phyloP scores from a whole-genome alignment of 441 rosid genomes.

The Theobroma grandiflorum region DNA sequence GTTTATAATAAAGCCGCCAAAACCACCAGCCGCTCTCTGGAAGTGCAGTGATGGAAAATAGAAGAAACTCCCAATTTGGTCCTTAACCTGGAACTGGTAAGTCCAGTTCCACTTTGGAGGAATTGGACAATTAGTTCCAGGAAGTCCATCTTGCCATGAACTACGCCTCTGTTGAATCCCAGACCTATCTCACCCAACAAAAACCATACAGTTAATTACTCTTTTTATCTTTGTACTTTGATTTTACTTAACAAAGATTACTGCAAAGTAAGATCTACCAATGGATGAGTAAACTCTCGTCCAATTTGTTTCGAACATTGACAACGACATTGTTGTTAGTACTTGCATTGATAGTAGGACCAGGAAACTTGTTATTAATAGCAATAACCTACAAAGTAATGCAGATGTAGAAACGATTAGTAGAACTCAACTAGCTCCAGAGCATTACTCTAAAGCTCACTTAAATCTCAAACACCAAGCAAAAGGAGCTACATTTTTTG shows the following conservation, averaged over 20 bases:
- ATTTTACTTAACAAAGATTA: slow-evolving; percentile 12
- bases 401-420: slow-evolving; percentile 28
- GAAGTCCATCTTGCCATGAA: slow-evolving; percentile 98
- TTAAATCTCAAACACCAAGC: slow-evolving; percentile 27
- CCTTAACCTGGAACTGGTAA: slow-evolving; percentile 94
- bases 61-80: slow-evolving; percentile 96
- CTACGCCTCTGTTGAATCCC: slow-evolving; percentile 88
- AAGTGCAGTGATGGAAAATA: slow-evolving; percentile 92
- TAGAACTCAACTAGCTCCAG: slow-evolving; percentile 25
- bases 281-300: slow-evolving; percentile 81
- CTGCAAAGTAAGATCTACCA: slow-evolving; percentile 52
- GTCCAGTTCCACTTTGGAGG: slow-evolving; percentile 97
- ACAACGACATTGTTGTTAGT: slow-evolving; percentile 85
- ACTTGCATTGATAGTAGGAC: slow-evolving; percentile 84
- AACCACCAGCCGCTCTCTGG: slow-evolving; percentile 95
- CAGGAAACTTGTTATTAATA: slow-evolving; percentile 85
- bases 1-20: slow-evolving; percentile 78
- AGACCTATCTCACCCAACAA: slow-evolving; percentile 56
- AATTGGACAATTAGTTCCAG: slow-evolving; percentile 94
- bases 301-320: slow-evolving; percentile 86
- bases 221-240: background rate
- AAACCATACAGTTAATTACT: slow-evolving; percentile 6
- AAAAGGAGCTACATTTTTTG: slow-evolving; percentile 19
- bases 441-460: slow-evolving; percentile 27
- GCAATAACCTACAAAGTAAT: slow-evolving; percentile 84